Base-by-base conservation (phyloP, 2,329 filamentous ascomycete genomes). In the Magnaporthiopsis incrustans region DNA sequence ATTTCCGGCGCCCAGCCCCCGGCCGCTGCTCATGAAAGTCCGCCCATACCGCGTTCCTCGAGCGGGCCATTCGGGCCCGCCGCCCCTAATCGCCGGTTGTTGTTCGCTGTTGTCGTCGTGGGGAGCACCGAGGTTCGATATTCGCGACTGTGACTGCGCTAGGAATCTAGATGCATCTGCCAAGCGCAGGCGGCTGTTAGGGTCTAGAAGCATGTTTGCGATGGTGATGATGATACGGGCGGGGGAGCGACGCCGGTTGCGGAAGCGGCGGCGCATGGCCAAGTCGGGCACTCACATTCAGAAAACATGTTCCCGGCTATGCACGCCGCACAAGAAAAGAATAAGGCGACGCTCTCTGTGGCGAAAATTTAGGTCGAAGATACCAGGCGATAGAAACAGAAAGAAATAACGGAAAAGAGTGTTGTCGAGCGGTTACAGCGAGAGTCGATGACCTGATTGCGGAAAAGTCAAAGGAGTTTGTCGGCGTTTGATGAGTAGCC, bases 161-260 rank as follows among this genome's bases (percentile, higher is more conserved):
- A 99, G 87, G 76, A 99, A 99, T 70, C 89, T 89, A 69, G 94
- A 98, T 72, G 95, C 95, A 88, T 98, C 95, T 97, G 73, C 63
- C 50, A 35, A 25, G 63, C 60, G 56, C 32, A 60, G 18, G n/a
- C 44, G 25, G 25, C 38, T 53, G 38, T 61, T 61, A 53, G 26
- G 18, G 3, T 53, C 27, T 22, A 44, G 50, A 30, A 64, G 30
- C 18, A 26, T 27, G 10, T 12, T 22, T 38, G 27, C 35, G 18
- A 33, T 26, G 64, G 33, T 35, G 38, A 32, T 25, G 22, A 6
- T 7, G n/a, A 22, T 8, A 53, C 4, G 44, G 22, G 44, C 6
- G 22, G 44, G 22, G 44, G n/a, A 25, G 44, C n/a, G 44, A 22
- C 22, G 44, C n/a, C 22, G n/a, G 18, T 53, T 53, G 44, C 44